phyloP scores from a whole-genome alignment of 176 grass and related monocot species.

The Bromus sterilis region DNA sequence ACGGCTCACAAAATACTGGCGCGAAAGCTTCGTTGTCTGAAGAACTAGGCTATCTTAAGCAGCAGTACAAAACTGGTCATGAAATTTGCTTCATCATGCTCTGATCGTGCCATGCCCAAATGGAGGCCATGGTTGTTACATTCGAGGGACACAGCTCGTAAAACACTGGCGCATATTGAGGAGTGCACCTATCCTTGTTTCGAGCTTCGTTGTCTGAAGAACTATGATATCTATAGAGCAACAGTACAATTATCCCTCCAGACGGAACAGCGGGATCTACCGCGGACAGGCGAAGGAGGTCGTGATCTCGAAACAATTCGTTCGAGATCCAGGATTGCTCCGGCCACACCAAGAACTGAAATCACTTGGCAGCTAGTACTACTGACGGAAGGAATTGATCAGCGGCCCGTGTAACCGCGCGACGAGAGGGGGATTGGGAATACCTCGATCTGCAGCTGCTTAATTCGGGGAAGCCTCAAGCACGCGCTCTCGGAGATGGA shows the following conservation, averaged over 20 bases:
- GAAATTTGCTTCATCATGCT: neutral
- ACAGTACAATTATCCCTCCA: neutral
- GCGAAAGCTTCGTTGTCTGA: no score
- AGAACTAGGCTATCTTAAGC: no score
- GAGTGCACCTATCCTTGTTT: neutral
- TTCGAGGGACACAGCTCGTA: neutral
- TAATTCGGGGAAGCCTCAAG: neutral
- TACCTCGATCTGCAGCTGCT: neutral
- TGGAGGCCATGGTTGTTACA: neutral
- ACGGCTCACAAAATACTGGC: no score
- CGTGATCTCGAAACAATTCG: neutral
- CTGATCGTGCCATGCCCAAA: neutral
- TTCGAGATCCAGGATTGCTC: neutral
- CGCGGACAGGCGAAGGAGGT: neutral
- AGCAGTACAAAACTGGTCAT: no score
- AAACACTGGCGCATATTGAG: neutral
- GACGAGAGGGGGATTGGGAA: neutral
- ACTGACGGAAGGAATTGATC: neutral
- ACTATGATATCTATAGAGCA: neutral
- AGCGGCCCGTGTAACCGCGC: neutral
- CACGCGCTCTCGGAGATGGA: neutral
- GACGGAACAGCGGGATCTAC: neutral
- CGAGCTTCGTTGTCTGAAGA: neutral
- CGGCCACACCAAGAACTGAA: neutral
- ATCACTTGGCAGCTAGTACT: neutral